These are phyloP conservation scores for Fraxinus americana DNA, from an alignment of 257 asterid genomes.

Conservation along the genomic window DNA sequence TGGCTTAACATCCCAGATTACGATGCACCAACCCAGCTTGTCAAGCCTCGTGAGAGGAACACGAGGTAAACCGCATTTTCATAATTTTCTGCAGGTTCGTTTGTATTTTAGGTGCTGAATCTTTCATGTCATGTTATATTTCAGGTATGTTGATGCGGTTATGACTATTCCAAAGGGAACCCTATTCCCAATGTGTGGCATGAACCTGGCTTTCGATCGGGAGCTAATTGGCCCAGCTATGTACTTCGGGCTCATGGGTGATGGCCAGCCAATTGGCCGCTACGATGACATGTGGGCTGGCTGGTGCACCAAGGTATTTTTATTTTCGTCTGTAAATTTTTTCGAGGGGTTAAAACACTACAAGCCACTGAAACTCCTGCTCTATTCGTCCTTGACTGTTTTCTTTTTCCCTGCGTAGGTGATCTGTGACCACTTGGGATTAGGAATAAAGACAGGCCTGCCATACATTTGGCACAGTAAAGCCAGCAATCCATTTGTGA, in stretches of 20 bases:
- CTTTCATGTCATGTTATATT: neutral
- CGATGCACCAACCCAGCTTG: conserved; percentile 73
- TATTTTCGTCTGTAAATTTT: neutral
- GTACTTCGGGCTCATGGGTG: conserved; percentile 82
- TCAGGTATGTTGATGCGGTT: conserved; percentile 68
- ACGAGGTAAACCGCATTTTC: conserved; percentile 26
- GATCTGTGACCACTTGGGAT: conserved; percentile 61
- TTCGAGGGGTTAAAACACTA: neutral
- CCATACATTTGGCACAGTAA: conserved; percentile 81
- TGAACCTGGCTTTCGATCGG: conserved; percentile 65
- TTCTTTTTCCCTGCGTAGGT: conserved; percentile 32
- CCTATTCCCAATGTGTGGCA: conserved; percentile 75
- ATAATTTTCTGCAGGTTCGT: neutral
- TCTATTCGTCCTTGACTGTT: neutral
- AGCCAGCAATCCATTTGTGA: conserved; percentile 72
- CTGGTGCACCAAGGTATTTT: conserved; percentile 62
- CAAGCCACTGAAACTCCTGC: neutral
- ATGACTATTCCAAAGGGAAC: conserved; percentile 70
- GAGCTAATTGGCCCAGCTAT: conserved; percentile 72
- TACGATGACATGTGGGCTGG: conserved; percentile 85
- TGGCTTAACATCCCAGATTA: conserved; percentile 75
- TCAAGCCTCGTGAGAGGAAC: conserved; percentile 73
- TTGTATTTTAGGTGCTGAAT: neutral
- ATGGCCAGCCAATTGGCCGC: conserved; percentile 76
- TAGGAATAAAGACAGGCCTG: conserved; percentile 58